phyloP scores from a whole-genome alignment of 805 yeast genomes.

The Lachancea mirantina region DNA sequence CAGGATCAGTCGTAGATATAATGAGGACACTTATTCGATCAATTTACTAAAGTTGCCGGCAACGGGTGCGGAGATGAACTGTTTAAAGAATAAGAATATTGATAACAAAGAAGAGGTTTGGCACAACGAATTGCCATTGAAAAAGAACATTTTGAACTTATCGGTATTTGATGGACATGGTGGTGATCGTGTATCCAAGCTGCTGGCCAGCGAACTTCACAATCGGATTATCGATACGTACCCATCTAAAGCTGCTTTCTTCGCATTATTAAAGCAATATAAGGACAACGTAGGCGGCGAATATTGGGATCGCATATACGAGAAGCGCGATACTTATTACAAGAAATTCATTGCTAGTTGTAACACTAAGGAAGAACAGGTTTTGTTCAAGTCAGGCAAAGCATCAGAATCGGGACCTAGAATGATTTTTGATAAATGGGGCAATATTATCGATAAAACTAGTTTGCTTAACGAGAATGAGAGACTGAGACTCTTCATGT shows the following conservation, averaged over 20 bases:
- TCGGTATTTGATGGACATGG: conserved; percentile 95
- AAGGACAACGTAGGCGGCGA: conserved; percentile 57
- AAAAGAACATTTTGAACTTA: conserved; percentile 50
- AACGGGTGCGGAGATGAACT: conserved; percentile 20
- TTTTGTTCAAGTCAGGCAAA: conserved; percentile 17
- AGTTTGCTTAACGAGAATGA: conserved; percentile 28
- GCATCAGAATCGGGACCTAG: conserved; percentile 28
- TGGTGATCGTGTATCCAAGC: conserved; percentile 65
- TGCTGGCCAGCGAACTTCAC: conserved; percentile 48
- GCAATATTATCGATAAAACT: conserved; percentile 32
- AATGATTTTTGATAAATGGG: conserved; percentile 32
- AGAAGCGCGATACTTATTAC: conserved; percentile 35
- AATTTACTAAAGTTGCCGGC: conserved; percentile 47
- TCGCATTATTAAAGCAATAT: conserved; percentile 48
- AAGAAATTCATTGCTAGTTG: conserved; percentile 30
- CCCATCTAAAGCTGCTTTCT: conserved; percentile 30
- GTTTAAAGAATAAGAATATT: conserved; percentile 12
- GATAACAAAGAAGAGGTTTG: conserved; percentile 17
- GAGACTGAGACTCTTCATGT: conserved; percentile 24
- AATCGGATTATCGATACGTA: conserved; percentile 41
- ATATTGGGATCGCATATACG: conserved; percentile 78
- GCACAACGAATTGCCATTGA: conserved; percentile 9
- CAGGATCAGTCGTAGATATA: conserved; percentile 66
- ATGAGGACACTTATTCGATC: conserved; percentile 77
- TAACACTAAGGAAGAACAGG: conserved; percentile 30